Conservation (phyloP, 2,329 filamentous ascomycete genomes). For the Verticillium dahliae region DNA sequence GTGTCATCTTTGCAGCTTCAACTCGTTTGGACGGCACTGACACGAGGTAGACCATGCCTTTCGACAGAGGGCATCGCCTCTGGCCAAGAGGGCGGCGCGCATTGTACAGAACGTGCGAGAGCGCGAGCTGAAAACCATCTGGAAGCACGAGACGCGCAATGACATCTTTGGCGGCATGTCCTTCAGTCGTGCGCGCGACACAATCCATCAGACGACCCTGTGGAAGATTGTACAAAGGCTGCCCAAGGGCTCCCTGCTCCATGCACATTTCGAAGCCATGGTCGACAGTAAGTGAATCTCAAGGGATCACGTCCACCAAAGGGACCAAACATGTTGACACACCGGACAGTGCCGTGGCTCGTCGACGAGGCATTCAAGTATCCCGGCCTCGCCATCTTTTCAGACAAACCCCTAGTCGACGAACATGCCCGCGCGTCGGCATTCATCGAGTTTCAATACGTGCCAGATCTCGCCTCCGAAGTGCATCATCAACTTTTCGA, state of each 20-base stretch:
- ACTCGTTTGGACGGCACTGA: background rate
- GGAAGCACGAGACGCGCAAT: conserved; percentile 55
- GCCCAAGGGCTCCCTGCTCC: conserved; percentile 74
- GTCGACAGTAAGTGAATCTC: conserved; percentile 43
- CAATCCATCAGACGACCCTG: conserved; percentile 69
- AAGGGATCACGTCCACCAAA: background rate
- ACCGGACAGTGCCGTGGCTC: background rate
- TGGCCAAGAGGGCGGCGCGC: conserved; percentile 63
- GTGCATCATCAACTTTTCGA: conserved; percentile 4
- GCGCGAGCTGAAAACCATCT: conserved; percentile 64
- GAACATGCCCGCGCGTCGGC: background rate
- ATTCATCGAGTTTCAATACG: background rate
- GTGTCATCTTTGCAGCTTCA: background rate
- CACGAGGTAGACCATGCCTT: background rate
- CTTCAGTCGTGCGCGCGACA: conserved; percentile 69
- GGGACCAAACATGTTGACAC: background rate
- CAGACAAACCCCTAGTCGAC: background rate
- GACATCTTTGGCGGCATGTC: conserved; percentile 56
- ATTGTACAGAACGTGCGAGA: conserved; percentile 70
- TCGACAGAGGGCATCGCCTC: conserved; percentile 42
- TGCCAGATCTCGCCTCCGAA: background rate
- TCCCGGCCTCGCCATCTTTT: background rate
- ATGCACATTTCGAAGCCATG: conserved; percentile 79
- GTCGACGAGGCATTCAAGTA: background rate
- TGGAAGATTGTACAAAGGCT: conserved; percentile 73